Percentiles rank a stretch among this genome's conserved stretches.
Evolutionary conservation across 352 stramenopile genomes (phyloP).

Genomic region (Pythium rhizo-oryzae): DNA sequence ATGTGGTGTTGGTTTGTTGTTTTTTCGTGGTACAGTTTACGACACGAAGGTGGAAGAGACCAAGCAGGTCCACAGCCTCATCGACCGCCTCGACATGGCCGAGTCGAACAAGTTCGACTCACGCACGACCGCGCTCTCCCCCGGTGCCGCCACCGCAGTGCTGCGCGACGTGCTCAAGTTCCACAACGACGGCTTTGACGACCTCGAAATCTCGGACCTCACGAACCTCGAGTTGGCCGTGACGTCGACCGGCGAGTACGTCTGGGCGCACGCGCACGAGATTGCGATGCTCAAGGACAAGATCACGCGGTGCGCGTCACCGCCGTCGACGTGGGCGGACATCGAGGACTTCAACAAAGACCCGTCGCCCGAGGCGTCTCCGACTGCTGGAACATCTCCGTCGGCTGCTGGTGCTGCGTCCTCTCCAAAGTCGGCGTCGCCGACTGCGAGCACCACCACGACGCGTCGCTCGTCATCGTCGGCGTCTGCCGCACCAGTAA

Average conservation of each 20-base stretch:
- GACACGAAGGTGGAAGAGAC: not conserved
- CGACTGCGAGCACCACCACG: not conserved
- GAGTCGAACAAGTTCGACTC: not conserved
- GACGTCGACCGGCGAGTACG: constrained; percentile 16
- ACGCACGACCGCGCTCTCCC: not conserved
- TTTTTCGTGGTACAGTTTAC: no score
- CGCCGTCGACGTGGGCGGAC: constrained; percentile 6
- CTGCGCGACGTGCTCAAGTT: constrained; percentile 10
- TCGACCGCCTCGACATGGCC: constrained; percentile 5
- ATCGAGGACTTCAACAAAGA: not conserved
- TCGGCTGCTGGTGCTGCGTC: not conserved
- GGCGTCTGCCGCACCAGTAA: not conserved
- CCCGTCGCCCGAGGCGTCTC: no score
- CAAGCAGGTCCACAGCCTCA: constrained; percentile 9
- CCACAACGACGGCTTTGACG: constrained; percentile 12
- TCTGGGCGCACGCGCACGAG: constrained; percentile 17
- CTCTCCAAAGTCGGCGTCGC: not conserved
- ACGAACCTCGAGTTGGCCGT: constrained; percentile 9
- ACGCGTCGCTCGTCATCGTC: not conserved
- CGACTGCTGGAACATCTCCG: no score
- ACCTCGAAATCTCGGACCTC: constrained; percentile 15
- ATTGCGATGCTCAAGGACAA: constrained; percentile 15
- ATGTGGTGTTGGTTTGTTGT: not conserved
- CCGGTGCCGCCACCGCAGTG: not conserved
- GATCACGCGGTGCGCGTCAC: constrained; percentile 11